These are phyloP conservation scores for Candida frijolesensis DNA, from an alignment of 1,139 yeast genomes.

Conservation along the genomic window DNA sequence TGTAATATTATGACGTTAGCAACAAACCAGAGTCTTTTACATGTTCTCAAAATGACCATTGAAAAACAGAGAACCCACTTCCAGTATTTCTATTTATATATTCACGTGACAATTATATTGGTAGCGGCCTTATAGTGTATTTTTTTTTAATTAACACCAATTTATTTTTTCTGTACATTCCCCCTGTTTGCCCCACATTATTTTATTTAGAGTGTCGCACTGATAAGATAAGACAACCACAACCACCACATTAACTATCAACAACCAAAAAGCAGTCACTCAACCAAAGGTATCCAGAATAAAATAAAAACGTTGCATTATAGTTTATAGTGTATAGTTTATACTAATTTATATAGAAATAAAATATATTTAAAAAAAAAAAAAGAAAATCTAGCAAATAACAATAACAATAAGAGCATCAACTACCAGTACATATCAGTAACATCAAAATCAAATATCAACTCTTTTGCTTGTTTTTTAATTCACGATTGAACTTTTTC, in stretches of 20 bases:
- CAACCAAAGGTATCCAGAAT: neutral
- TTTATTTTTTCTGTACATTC: neutral
- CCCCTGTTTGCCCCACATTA: neutral
- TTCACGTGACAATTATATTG: neutral
- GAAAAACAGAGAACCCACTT: too few relatives aligned
- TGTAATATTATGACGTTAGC: too few relatives aligned
- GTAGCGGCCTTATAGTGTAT: neutral
- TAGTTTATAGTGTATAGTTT: too few relatives aligned
- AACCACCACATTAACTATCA: neutral
- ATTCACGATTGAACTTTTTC: slow-evolving; percentile 14
- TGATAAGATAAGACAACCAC: neutral
- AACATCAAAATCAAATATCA: neutral
- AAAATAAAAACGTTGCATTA: neutral
- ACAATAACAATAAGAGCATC: neutral
- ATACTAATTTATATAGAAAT: too few relatives aligned
- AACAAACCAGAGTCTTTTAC: neutral
- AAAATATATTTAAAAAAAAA: neutral
- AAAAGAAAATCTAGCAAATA: neutral
- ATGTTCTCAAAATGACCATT: too few relatives aligned
- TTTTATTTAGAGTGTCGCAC: neutral
- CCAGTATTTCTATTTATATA: too few relatives aligned
- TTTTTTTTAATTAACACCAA: neutral
- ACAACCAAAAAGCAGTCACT: neutral
- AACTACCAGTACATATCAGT: neutral
- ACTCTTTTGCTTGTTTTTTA: slow-evolving; percentile 5